phyloP scores from a whole-genome alignment of 805 yeast species.

The Starmerella asiatica region DNA sequence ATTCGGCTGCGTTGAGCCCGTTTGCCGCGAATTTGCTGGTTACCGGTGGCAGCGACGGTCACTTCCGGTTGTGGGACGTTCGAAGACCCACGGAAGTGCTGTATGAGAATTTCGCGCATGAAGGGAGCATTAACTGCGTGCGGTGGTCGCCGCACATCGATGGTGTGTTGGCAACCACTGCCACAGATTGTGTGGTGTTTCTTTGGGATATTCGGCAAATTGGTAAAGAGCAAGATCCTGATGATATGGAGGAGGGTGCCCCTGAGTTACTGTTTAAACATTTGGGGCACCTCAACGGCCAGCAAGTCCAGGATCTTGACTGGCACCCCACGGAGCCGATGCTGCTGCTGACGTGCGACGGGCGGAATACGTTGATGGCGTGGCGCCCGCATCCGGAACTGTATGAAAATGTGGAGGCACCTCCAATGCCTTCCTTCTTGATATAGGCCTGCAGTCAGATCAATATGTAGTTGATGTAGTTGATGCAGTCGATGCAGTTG shows the following conservation, averaged over 20 bases:
- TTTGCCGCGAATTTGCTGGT: conserved; percentile 41
- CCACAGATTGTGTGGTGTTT: conserved; percentile 63
- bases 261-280: conserved; percentile 86
- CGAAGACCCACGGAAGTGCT: conserved; percentile 45
- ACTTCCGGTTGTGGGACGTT: conserved; percentile 58
- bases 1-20: conserved; percentile 57
- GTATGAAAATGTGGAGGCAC: conserved; percentile 4
- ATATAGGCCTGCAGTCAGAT: too few relatives aligned
- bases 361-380: conserved; percentile 13
- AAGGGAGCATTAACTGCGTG: conserved; percentile 52
- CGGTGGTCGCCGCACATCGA: conserved; percentile 71
- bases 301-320: conserved; percentile 28
- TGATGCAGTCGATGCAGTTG: too few relatives aligned
- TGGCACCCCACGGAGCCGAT: conserved; percentile 14
- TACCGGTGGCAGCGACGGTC: conserved; percentile 27
- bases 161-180: conserved; percentile 51
- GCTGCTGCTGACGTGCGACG: conserved; percentile 15
- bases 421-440: conserved; percentile 11
- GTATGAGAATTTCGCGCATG: conserved; percentile 59
- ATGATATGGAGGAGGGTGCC: conserved; percentile 82
- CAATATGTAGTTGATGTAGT: too few relatives aligned
- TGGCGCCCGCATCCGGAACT: conserved; percentile 14
- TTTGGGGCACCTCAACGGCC: conserved; percentile 49
- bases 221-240: conserved; percentile 75
- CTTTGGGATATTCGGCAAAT: conserved; percentile 69